Conservation (phyloP, 139 green algal species). For the Chlorella sp. region DNA sequence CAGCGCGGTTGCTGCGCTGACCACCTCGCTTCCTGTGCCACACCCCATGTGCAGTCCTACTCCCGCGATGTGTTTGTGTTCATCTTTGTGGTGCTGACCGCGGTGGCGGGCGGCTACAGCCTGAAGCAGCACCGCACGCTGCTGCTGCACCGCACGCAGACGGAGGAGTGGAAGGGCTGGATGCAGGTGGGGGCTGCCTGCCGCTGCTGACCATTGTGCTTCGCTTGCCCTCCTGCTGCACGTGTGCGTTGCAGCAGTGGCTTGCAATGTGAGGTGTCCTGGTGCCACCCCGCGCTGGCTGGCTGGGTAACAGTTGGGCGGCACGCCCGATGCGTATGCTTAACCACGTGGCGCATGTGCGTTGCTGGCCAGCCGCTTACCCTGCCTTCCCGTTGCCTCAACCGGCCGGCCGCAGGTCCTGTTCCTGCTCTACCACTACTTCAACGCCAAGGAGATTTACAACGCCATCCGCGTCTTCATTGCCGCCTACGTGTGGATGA, state of each 20-base stretch:
- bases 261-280: no score
- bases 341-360: background rate
- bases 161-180: constrained; percentile 98
- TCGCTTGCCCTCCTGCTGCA: background rate
- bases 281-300: no score
- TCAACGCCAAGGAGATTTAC: constrained; percentile 92
- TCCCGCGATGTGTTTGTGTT: constrained; percentile 75
- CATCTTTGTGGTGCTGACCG: constrained; percentile 84
- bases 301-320: no score
- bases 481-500: constrained; percentile 98
- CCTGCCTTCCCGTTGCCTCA: background rate
- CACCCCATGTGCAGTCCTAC: constrained; percentile 54
- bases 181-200: constrained; percentile 82
- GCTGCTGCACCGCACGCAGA: constrained; percentile 94
- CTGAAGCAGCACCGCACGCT: constrained; percentile 60
- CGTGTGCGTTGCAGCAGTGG: no score
- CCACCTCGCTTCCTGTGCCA: no score
- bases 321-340: no score
- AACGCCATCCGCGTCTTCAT: constrained; percentile 99
- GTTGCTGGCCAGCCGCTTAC: no score
- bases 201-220: no score
- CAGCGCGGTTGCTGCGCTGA: no score
- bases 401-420: constrained; percentile 70
- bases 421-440: constrained; percentile 98
- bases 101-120: constrained; percentile 54